phyloP scores from a whole-genome alignment of 1,139 yeast genomes.

The Taiozyma sp. region DNA sequence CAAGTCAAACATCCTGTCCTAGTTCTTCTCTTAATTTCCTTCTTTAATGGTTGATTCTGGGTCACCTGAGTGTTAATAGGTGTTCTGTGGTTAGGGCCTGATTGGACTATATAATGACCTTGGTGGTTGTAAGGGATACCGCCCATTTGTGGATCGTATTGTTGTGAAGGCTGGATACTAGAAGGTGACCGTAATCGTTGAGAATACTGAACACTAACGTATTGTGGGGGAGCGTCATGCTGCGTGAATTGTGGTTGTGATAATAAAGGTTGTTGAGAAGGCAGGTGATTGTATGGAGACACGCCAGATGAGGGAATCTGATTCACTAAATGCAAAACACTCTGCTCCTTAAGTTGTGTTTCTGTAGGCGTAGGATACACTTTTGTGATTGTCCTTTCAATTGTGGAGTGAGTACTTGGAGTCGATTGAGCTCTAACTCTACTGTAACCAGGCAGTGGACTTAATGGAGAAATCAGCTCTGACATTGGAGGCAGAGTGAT shows the following conservation, averaged over 20 bases:
- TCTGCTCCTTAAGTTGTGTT: background rate
- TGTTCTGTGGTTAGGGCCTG: background rate
- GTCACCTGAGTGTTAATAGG: too few species aligned
- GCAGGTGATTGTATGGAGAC: background rate
- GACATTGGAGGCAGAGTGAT: conserved; percentile 10
- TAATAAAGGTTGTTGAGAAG: background rate
- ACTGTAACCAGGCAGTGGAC: background rate
- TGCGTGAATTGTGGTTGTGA: background rate
- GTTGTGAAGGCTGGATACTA: background rate
- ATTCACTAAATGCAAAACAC: background rate
- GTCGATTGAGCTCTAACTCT: background rate
- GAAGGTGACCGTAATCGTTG: background rate
- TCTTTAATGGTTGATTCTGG: conserved; percentile 4
- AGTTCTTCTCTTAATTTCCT: conserved; percentile 49
- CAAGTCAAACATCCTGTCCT: conserved; percentile 77
- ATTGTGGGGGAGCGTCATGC: background rate
- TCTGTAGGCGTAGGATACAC: background rate
- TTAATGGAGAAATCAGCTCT: conserved; percentile 4
- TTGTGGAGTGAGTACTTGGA: background rate
- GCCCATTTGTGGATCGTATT: background rate
- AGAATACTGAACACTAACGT: background rate
- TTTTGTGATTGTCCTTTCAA: background rate
- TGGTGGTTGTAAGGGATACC: background rate
- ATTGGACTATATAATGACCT: background rate
- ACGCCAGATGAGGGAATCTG: background rate